Percentiles rank a stretch among this genome's conserved stretches.
Evolutionary conservation across 2,329 filamentous ascomycete genomes (phyloP).

Genomic region (Aspergillus sp.): DNA sequence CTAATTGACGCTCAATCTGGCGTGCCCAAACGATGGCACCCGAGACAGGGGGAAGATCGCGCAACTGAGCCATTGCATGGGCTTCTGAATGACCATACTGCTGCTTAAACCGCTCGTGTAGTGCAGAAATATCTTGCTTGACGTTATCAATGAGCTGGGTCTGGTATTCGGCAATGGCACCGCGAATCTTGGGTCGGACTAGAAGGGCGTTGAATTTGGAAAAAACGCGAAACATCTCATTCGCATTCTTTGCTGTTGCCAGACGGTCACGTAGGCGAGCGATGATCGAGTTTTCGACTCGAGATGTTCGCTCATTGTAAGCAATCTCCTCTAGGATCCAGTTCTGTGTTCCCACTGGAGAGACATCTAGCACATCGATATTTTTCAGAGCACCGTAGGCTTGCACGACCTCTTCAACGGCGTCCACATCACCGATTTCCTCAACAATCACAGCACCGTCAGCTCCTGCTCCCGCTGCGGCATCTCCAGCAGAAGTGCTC

Average conservation of each 20-base stretch:
- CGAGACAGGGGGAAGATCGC: conserved; percentile 92
- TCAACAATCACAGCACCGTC: conserved; percentile 77
- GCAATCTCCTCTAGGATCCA: conserved; percentile 95
- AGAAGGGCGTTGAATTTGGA: conserved; percentile 99
- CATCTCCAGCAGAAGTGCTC: conserved; percentile 59
- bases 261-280: conserved; percentile 88
- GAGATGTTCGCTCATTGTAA: conserved; percentile 95
- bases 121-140: conserved; percentile 87
- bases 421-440: conserved; percentile 96
- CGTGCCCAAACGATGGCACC: conserved; percentile 97
- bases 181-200: conserved; percentile 97
- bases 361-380: conserved; percentile 92
- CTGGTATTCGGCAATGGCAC: conserved; percentile 97
- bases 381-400: conserved; percentile 94
- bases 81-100: conserved; percentile 98
- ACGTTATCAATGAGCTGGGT: conserved; percentile 98
- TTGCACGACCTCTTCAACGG: conserved; percentile 92
- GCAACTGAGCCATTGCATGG: conserved; percentile 96
- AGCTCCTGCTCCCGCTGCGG: conserved; percentile 43
- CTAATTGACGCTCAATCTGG: conserved; percentile 93
- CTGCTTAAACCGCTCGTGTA: conserved; percentile 98
- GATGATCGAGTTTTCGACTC: conserved; percentile 99
- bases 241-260: conserved; percentile 93
- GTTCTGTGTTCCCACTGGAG: conserved; percentile 81
- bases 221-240: conserved; percentile 99